Evolutionary conservation across 257 asterid species (phyloP).

Genomic region (Petunia axillaris): DNA sequence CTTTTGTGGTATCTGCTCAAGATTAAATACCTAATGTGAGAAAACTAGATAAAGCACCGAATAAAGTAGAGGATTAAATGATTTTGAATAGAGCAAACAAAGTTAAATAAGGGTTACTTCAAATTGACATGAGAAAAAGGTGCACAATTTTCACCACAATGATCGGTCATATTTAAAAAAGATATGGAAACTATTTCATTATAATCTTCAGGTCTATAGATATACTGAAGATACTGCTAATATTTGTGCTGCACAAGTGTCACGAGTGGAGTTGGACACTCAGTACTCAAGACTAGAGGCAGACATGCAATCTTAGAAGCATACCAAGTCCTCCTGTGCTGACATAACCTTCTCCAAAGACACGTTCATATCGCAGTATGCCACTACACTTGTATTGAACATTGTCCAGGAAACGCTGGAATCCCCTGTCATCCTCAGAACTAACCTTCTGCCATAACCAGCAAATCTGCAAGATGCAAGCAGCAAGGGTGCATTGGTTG

Average conservation of each 20-base stretch:
- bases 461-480: conserved; percentile 63
- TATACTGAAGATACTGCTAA: background rate
- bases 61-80: background rate
- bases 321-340: conserved; percentile 99
- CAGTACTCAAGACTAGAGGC: background rate
- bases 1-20: conserved; percentile 84
- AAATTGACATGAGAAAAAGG: background rate
- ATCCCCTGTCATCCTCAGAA: conserved; percentile 79
- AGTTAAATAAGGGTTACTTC: background rate
- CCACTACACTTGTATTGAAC: conserved; percentile 91
- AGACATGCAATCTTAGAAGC: background rate
- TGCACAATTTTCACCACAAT: too few species aligned
- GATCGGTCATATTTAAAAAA: background rate
- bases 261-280: background rate
- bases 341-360: conserved; percentile 92
- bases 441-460: conserved; percentile 91
- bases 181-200: background rate
- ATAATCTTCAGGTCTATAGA: background rate
- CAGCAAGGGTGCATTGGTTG: conserved; percentile 26
- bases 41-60: conserved; percentile 13
- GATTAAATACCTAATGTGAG: conserved; percentile 13
- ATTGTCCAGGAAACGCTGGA: conserved; percentile 89
- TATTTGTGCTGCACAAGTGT: background rate
- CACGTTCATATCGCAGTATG: conserved; percentile 89
- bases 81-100: background rate